A percentile compares a stretch with the other conserved stretches of the same genome.
These are phyloP conservation scores for Diaporthe velutina DNA, from an alignment of 2,329 filamentous ascomycete genomes.

Conservation along the genomic window DNA sequence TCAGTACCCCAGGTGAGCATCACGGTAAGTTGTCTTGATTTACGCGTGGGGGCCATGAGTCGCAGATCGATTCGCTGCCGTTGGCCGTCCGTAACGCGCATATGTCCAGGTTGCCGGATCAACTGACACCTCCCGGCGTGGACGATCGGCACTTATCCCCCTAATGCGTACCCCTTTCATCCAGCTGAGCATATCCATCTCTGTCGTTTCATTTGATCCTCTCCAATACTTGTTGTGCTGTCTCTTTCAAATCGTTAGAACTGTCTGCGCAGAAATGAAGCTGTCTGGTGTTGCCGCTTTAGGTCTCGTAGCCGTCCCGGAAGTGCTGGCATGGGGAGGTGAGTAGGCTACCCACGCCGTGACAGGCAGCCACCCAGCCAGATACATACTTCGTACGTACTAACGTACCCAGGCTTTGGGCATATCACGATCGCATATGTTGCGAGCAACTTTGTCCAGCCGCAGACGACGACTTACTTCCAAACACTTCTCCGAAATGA, in stretches of 20 bases:
- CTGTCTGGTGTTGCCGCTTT: conserved; percentile 45
- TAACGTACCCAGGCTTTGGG: conserved; percentile 63
- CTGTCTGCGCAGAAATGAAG: conserved; percentile 45
- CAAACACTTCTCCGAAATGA: conserved; percentile 68
- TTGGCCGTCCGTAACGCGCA: conserved; percentile 2
- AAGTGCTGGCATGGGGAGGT: conserved; percentile 58
- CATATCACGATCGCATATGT: conserved; percentile 76
- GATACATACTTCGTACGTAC: background rate
- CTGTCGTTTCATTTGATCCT: background rate
- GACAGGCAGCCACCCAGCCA: background rate
- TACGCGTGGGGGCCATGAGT: conserved; percentile 9
- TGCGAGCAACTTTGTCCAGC: conserved; percentile 70
- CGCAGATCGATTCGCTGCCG: conserved; percentile 34
- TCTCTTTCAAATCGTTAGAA: background rate
- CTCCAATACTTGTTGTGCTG: background rate
- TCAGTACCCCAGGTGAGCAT: background rate
- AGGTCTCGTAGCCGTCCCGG: conserved; percentile 49
- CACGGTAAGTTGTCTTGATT: conserved; percentile 2
- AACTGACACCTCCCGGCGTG: conserved; percentile 33
- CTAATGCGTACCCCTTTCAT: conserved; percentile 11
- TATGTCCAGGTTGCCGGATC: conserved; percentile 34
- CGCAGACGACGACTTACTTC: conserved; percentile 68
- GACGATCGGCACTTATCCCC: background rate
- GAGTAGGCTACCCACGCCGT: conserved; percentile 42
- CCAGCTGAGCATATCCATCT: background rate